These are phyloP conservation scores for Rutstroemia sp. DNA, from an alignment of 2,329 filamentous ascomycete species.

Conservation along the genomic window DNA sequence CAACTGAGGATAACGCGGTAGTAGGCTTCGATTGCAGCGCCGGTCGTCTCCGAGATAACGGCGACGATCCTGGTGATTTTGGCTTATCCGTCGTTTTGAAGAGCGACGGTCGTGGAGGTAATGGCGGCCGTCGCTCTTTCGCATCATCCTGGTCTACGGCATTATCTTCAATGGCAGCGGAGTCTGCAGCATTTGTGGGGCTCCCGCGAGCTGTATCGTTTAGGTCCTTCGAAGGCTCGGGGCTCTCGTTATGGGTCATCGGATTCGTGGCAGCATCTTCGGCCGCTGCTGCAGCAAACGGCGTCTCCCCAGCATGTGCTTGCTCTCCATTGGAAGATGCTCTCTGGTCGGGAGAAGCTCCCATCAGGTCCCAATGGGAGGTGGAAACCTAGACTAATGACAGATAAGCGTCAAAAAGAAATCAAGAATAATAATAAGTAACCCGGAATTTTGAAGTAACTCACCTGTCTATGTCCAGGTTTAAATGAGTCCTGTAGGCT, in stretches of 20 bases:
- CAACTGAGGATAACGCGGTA: constrained; percentile 75
- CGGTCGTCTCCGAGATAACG: constrained; percentile 28
- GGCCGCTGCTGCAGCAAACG: constrained; percentile 14
- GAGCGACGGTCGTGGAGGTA: constrained; percentile 38
- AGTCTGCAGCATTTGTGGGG: background rate
- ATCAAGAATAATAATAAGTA: background rate
- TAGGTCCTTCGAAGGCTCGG: constrained; percentile 10
- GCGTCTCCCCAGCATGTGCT: constrained; percentile 14
- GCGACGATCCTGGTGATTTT: constrained; percentile 7
- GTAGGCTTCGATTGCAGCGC: constrained; percentile 59
- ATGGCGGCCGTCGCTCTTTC: constrained; percentile 35
- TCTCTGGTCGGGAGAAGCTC: constrained; percentile 12
- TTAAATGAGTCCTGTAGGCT: background rate
- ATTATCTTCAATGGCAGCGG: background rate
- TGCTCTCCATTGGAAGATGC: constrained; percentile 12
- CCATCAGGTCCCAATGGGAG: constrained; percentile 16
- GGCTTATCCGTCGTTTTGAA: constrained; percentile 15
- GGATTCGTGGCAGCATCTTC: constrained; percentile 19
- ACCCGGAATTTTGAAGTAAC: background rate
- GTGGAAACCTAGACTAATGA: background rate
- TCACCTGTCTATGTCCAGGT: background rate
- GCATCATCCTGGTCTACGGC: constrained; percentile 14
- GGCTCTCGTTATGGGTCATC: constrained; percentile 20
- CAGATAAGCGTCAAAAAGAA: background rate
- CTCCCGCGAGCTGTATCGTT: background rate